Conservation (phyloP, 2,329 filamentous ascomycete species). For the Tolypocladium guangdongense region DNA sequence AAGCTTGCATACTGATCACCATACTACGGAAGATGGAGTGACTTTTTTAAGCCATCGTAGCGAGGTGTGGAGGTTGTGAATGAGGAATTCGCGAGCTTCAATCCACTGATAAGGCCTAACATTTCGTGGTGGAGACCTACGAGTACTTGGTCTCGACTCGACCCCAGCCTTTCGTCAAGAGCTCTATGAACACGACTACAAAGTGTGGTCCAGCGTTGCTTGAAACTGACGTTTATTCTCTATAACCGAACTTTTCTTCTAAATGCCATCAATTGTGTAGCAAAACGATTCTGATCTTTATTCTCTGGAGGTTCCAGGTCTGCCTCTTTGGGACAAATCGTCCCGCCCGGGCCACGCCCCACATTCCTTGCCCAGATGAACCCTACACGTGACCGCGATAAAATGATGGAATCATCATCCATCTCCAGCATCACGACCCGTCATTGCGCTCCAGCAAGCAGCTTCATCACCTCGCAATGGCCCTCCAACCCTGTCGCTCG, state of each 20-base stretch:
- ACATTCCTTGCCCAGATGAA: neutral
- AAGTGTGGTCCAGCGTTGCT: neutral
- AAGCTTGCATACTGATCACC: too few species aligned
- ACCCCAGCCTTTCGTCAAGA: too few species aligned
- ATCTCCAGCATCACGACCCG: neutral
- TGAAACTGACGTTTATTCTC: too few species aligned
- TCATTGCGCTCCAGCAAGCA: neutral
- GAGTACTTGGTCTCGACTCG: too few species aligned
- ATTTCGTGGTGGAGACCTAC: neutral
- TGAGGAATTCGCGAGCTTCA: neutral
- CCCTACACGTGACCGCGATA: neutral
- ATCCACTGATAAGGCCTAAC: neutral
- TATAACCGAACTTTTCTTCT: too few species aligned
- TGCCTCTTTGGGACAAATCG: neutral
- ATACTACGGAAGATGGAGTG: constrained; percentile 2
- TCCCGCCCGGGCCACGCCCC: neutral
- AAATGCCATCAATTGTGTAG: too few species aligned
- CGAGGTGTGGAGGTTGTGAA: neutral
- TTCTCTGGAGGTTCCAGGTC: neutral
- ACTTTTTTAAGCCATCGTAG: constrained; percentile 1
- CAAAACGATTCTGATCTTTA: too few species aligned
- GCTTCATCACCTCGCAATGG: constrained; percentile 13
- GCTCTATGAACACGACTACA: neutral
- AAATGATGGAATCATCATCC: neutral
- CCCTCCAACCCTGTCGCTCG: constrained; percentile 21